These are phyloP conservation scores for Candida parachauliodes DNA, from an alignment of 805 yeast species.

Conservation along the genomic window DNA sequence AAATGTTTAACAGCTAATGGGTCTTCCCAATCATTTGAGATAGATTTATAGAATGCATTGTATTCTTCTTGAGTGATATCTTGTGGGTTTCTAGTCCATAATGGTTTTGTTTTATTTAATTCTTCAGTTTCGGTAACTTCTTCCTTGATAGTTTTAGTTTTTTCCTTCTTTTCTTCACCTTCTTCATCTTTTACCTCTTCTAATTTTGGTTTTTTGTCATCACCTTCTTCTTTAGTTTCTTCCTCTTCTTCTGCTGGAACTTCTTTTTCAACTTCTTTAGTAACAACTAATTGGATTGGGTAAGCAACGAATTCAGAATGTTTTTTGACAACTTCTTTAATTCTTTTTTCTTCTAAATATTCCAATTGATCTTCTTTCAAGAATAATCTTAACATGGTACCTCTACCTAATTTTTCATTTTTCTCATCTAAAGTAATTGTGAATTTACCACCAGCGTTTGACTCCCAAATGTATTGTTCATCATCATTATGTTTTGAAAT, in stretches of 20 bases:
- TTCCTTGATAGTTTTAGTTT: slow-evolving; percentile 90
- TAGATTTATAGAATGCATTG: slow-evolving; percentile 98
- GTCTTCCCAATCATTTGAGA: slow-evolving; percentile 99
- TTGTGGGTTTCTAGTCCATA: slow-evolving; percentile 99
- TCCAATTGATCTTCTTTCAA: slow-evolving; percentile 98
- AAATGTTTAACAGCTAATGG: slow-evolving; percentile 99
- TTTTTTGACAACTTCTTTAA: slow-evolving; percentile 98
- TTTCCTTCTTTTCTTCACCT: slow-evolving; percentile 66
- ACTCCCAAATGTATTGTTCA: slow-evolving; percentile 99
- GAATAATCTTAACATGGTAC: slow-evolving; percentile 92
- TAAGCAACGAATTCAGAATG: slow-evolving; percentile 99
- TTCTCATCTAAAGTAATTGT: slow-evolving; percentile 87
- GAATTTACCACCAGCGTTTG: slow-evolving; percentile 99
- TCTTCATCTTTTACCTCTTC: slow-evolving; percentile 79
- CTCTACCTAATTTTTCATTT: slow-evolving; percentile 87
- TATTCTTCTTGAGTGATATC: slow-evolving; percentile 98
- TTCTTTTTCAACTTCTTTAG: slow-evolving; percentile 98
- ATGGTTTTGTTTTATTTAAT: slow-evolving; percentile 97
- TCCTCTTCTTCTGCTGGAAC: slow-evolving; percentile 77
- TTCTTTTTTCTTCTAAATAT: slow-evolving; percentile 98
- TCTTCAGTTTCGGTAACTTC: slow-evolving; percentile 94
- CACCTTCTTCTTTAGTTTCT: slow-evolving; percentile 25
- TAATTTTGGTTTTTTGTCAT: slow-evolving; percentile 67
- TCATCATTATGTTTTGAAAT: slow-evolving; percentile 98
- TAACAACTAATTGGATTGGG: slow-evolving; percentile 97